Evolutionary conservation across 495 filamentous ascomycete species (phyloP), one percentile per base, ranked within the genome.

Genomic region (Cladorrhinum samala): DNA sequence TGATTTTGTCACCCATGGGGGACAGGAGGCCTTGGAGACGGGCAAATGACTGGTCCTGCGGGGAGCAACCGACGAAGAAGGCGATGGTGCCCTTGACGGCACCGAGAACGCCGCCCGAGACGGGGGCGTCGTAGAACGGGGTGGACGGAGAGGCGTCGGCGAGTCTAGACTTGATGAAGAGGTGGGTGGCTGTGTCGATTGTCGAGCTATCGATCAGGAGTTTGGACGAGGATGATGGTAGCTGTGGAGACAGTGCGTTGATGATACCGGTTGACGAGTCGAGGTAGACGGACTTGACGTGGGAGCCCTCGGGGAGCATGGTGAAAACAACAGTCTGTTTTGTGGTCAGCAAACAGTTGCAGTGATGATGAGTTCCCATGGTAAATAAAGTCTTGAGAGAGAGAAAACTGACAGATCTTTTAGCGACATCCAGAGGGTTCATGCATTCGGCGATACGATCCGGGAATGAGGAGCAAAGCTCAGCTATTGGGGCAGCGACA

Each of bases 1-100:
- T 74, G 17, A 79, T 60, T 24, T 69, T 63, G 44, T 61, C 61
- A 13, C 77, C 78, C 73, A 81, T 79, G 37, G 69, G 38, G n/a
- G 56, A 45, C 0, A 76, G 58, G 9, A 80, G 58, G 14, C 51
- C 19, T 2, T 49, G 58, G 0, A 64, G 19, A n/a, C 38, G 40
- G 7, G 47, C 18, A 13, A 60, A n/a, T 40, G 52, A 53, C 13
- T 51, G 27, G 30, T 64, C 61, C 0, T 27, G 21, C 2, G 45
- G 9, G 1, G 56, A 24, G 13, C 51, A 57, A 21, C 66, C 66
- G 19, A 64, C 38, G 49, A 68, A 67, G 53, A 79, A 76, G 8
- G 75, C 73, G 9, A 79, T 61, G 20, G 68, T 75, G 19, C 60
- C 76, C 2, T 67, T 67, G n/a, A 56, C 46, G 0, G 76, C 74